These are phyloP conservation scores for Lasiosphaeriaceae sp. DNA, from an alignment of 495 filamentous ascomycete species.

Conservation along the genomic window DNA sequence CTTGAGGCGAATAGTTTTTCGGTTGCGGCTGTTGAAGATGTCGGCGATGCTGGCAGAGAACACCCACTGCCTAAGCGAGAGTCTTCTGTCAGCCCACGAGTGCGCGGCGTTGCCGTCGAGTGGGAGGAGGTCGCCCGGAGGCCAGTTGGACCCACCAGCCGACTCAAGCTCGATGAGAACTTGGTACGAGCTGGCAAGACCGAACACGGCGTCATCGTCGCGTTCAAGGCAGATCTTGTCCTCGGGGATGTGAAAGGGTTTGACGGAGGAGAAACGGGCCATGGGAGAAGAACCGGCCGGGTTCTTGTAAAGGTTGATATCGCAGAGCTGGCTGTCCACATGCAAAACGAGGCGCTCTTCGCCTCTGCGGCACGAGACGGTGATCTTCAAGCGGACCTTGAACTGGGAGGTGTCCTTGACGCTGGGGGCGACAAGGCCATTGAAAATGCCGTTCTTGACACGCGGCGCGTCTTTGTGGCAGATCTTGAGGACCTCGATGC, in stretches of 20 bases:
- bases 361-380: constrained; percentile 29
- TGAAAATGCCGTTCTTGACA: constrained; percentile 35
- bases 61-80: constrained; percentile 33
- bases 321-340: constrained; percentile 46
- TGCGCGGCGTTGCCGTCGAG: constrained; percentile 19
- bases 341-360: constrained; percentile 31
- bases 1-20: constrained; percentile 34
- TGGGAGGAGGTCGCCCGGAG: constrained; percentile 39
- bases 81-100: constrained; percentile 16
- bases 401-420: constrained; percentile 35
- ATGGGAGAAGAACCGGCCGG: constrained; percentile 36
- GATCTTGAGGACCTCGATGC: constrained; percentile 46
- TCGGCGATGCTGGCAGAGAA: constrained; percentile 37
- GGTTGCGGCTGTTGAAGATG: constrained; percentile 33
- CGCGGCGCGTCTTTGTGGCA: constrained; percentile 39
- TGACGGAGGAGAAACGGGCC: constrained; percentile 39
- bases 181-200: constrained; percentile 42
- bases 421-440: constrained; percentile 32
- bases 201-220: constrained; percentile 36
- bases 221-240: constrained; percentile 45
- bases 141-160: constrained; percentile 44
- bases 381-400: constrained; percentile 42
- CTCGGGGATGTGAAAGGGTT: constrained; percentile 44
- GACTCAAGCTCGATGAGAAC: constrained; percentile 46
- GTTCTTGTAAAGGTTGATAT: constrained; percentile 41